Evolutionary conservation across 257 asterid genomes (phyloP).

Genomic region (Coffea eugenioides): DNA sequence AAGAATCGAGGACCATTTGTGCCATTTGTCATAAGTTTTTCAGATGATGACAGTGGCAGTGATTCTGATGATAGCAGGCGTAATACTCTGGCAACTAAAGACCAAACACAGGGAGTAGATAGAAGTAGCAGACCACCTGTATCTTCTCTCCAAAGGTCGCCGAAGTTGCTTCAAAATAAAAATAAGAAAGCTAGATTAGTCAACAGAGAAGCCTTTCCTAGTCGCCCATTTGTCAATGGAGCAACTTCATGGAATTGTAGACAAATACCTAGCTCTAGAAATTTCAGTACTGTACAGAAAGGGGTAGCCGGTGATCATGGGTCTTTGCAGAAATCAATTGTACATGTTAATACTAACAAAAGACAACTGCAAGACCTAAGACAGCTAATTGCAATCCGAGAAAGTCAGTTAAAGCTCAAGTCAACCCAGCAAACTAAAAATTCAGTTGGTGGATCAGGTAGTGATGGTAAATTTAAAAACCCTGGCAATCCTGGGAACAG

Average conservation of each 20-base stretch:
- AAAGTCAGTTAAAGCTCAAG: conserved; percentile 39
- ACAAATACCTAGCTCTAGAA: conserved; percentile 19
- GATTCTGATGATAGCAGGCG: conserved; percentile 35
- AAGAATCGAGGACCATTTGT: conserved; percentile 42
- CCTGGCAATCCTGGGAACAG: conserved; percentile 15
- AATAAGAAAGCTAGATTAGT: conserved; percentile 18
- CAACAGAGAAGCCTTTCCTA: conserved; percentile 18
- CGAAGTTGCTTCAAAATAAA: conserved; percentile 18
- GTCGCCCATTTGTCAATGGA: conserved; percentile 25
- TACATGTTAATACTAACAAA: conserved; percentile 21
- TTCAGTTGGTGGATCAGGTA: conserved; percentile 11
- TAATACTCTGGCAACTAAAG: conserved; percentile 16
- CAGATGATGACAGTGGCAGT: conserved; percentile 50
- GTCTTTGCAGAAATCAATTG: conserved; percentile 15
- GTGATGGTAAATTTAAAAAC: conserved; percentile 13
- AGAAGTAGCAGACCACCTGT: conserved; percentile 29
- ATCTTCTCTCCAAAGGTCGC: conserved; percentile 26
- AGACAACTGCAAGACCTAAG: conserved; percentile 45
- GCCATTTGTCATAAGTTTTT: conserved; percentile 52
- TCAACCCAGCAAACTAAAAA: conserved; percentile 26
- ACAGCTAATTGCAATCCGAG: conserved; percentile 40
- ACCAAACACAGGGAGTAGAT: conserved; percentile 18
- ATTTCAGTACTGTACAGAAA: conserved; percentile 15
- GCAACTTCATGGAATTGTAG: conserved; percentile 25
- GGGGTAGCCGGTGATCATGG: conserved; percentile 21